Evolutionary conservation across 495 filamentous ascomycete genomes (phyloP).

Genomic region (Aspergillus nanangensis): DNA sequence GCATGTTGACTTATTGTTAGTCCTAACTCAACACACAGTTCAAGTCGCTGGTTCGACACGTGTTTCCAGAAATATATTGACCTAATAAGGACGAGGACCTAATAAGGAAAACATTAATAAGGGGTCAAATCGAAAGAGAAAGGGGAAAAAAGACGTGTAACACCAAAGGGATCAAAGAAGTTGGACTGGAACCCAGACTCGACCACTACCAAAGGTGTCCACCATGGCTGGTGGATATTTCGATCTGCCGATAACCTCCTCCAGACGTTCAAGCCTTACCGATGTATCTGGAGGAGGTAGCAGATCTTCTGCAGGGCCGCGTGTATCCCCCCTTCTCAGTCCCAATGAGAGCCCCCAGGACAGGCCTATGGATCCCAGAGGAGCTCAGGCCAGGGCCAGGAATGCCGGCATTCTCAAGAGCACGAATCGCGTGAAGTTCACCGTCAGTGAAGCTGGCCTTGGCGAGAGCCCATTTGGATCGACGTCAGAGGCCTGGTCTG

Average conservation of each 20-base stretch:
- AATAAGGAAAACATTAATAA: too few species aligned
- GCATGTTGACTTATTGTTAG: too few species aligned
- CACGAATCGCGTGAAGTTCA: constrained; percentile 38
- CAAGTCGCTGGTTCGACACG: too few species aligned
- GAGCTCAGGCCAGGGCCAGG: constrained; percentile 30
- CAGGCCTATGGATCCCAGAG: constrained; percentile 13
- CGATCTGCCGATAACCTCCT: constrained; percentile 29
- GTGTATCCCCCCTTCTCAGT: constrained; percentile 19
- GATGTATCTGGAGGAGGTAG: constrained; percentile 20
- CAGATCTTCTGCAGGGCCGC: constrained; percentile 23
- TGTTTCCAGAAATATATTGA: too few species aligned
- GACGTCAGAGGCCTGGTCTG: constrained; percentile 25
- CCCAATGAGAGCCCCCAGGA: constrained; percentile 23
- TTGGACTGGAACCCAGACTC: constrained; percentile 3
- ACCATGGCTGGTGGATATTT: constrained; percentile 41
- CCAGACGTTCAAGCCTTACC: constrained; percentile 25
- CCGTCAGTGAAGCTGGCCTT: constrained; percentile 19
- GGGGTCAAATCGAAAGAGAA: too few species aligned
- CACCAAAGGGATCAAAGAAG: constrained; percentile 5
- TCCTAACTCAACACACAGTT: too few species aligned
- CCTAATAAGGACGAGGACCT: too few species aligned
- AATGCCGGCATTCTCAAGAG: constrained; percentile 40
- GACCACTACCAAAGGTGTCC: constrained; percentile 8
- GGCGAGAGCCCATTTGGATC: constrained; percentile 17
- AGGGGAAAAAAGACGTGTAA: constrained; percentile 6